Conservation (phyloP, 1,284 basidiomycete species). For the Porodaedalea pini region DNA sequence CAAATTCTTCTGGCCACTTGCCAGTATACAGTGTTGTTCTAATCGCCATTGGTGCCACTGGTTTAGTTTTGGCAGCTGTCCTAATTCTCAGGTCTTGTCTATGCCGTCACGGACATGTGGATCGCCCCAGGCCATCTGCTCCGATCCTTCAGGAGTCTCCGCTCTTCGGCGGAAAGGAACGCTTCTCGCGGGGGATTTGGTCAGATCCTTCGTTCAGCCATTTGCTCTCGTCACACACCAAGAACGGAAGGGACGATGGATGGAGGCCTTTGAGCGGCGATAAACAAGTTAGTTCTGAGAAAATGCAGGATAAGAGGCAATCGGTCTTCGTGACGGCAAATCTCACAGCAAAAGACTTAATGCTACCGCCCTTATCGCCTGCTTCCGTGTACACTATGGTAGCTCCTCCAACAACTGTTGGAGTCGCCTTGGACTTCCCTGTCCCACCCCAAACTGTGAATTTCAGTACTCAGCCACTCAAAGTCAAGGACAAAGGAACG, state of each 20-base stretch:
- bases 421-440: constrained; percentile 42
- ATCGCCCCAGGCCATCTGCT: constrained; percentile 60
- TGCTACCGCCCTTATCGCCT: constrained; percentile 9
- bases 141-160: constrained; percentile 68
- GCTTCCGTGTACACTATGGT: constrained; percentile 49
- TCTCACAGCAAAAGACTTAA: background rate
- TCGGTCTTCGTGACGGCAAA: constrained; percentile 44
- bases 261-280: constrained; percentile 21
- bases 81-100: constrained; percentile 47
- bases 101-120: constrained; percentile 45
- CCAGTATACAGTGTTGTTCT: constrained; percentile 48
- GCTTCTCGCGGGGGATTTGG: constrained; percentile 42
- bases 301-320: constrained; percentile 26
- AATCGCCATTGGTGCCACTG: constrained; percentile 51
- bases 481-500: constrained; percentile 12
- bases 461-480: constrained; percentile 31
- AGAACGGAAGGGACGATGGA: constrained; percentile 32
- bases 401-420: constrained; percentile 38
- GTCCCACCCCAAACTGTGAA: constrained; percentile 38
- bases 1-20: constrained; percentile 33
- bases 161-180: constrained; percentile 70
- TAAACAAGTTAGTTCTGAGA: constrained; percentile 2
- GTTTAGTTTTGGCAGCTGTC: constrained; percentile 51
- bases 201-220: constrained; percentile 18
- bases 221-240: constrained; percentile 35